Percentiles rank a stretch among this genome's conserved stretches.
These are phyloP conservation scores for Stagonosporopsis tanaceti DNA, from an alignment of 2,329 filamentous ascomycete species.

Conservation along the genomic window DNA sequence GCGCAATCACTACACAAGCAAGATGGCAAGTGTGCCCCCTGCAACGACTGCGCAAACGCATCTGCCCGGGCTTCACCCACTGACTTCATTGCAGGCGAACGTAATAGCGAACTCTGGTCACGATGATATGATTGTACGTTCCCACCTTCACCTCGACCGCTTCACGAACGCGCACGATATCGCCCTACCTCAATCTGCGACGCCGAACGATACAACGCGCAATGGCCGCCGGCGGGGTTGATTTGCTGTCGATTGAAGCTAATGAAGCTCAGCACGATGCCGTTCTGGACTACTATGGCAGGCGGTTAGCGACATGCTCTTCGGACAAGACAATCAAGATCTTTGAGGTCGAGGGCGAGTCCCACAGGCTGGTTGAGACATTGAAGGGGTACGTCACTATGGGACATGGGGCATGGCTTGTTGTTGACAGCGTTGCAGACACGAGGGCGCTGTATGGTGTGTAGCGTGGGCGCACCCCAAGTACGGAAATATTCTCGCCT, in stretches of 20 bases:
- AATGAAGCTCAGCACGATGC: constrained; percentile 81
- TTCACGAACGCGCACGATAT: constrained; percentile 4
- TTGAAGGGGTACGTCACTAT: constrained; percentile 79
- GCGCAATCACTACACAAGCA: constrained; percentile 22
- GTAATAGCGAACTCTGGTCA: constrained; percentile 87
- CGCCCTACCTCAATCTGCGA: neutral
- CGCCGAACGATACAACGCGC: constrained; percentile 11
- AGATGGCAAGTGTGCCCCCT: constrained; percentile 36
- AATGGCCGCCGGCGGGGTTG: constrained; percentile 28
- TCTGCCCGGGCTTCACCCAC: constrained; percentile 38
- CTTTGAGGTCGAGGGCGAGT: constrained; percentile 94
- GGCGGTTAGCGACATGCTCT: constrained; percentile 93
- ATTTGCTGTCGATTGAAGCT: constrained; percentile 43
- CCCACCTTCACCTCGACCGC: constrained; percentile 1
- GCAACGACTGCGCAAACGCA: constrained; percentile 16
- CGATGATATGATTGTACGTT: constrained; percentile 99
- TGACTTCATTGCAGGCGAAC: constrained; percentile 66
- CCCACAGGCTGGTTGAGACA: constrained; percentile 88
- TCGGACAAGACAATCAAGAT: constrained; percentile 99
- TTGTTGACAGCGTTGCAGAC: constrained; percentile 62
- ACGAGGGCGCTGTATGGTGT: constrained; percentile 97
- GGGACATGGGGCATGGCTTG: neutral
- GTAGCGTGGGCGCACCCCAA: constrained; percentile 97
- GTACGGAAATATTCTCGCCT: constrained; percentile 96
- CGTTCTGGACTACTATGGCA: constrained; percentile 97